Conservation (phyloP, 805 yeast species). For the Suhomyces sp. region DNA sequence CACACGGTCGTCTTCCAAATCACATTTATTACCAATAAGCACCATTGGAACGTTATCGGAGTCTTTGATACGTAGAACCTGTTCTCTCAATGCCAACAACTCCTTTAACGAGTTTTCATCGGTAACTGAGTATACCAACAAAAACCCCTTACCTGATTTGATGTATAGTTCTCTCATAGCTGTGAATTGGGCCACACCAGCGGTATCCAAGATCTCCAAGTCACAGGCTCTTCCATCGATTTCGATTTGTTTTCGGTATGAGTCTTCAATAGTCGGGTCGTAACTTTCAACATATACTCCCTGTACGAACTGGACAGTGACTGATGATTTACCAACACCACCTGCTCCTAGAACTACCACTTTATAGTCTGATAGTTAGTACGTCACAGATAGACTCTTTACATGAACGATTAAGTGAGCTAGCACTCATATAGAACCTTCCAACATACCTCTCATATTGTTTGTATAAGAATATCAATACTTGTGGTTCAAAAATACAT, state of each 20-base stretch:
- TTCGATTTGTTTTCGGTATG: constrained; percentile 84
- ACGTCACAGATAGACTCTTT: no score
- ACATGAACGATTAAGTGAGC: no score
- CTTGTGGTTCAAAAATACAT: neutral
- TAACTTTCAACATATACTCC: constrained; percentile 87
- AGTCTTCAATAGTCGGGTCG: constrained; percentile 97
- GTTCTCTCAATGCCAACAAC: constrained; percentile 74
- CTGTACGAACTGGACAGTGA: constrained; percentile 89
- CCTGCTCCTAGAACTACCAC: constrained; percentile 94
- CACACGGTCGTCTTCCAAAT: constrained; percentile 70
- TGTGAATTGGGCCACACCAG: constrained; percentile 81
- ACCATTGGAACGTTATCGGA: constrained; percentile 80
- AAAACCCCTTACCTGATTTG: constrained; percentile 78
- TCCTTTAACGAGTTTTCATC: constrained; percentile 71
- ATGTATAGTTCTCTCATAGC: constrained; percentile 91
- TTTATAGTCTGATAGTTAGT: constrained; percentile 60
- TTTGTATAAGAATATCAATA: neutral
- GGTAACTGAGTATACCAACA: constrained; percentile 57
- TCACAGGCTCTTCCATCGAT: constrained; percentile 86
- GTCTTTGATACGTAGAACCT: constrained; percentile 81
- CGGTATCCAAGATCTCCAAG: constrained; percentile 66
- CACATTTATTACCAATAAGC: constrained; percentile 88
- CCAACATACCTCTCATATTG: constrained; percentile 10
- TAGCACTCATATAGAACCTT: no score
- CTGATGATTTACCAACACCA: constrained; percentile 93